Percentiles rank a stretch among this genome's conserved stretches.
Evolutionary conservation across 441 rosid species (phyloP).

Genomic region (Croton setiger): DNA sequence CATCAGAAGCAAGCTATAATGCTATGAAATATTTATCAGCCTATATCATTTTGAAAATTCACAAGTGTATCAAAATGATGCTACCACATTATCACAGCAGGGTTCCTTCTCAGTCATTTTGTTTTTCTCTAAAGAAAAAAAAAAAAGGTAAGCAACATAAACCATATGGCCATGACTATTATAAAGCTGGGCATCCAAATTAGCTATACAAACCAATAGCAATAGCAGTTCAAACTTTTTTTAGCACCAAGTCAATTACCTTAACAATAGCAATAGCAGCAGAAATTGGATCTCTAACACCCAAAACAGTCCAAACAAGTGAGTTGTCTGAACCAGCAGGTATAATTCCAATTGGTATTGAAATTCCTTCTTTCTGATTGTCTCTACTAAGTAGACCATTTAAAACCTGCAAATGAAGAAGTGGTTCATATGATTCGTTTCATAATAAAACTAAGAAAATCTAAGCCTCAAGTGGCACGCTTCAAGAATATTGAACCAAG

Average conservation of each 20-base stretch:
- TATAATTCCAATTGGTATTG: constrained; percentile 95
- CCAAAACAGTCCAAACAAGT: constrained; percentile 96
- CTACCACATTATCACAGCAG: background rate
- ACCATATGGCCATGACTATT: background rate
- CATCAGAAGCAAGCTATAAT: background rate
- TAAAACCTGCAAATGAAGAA: constrained; percentile 60
- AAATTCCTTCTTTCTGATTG: constrained; percentile 95
- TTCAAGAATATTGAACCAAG: background rate
- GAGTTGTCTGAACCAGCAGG: constrained; percentile 99
- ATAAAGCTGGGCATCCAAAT: background rate
- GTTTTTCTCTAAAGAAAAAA: background rate
- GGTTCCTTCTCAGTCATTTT: background rate
- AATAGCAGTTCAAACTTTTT: constrained; percentile 4
- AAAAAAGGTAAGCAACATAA: background rate
- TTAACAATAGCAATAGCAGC: constrained; percentile 92
- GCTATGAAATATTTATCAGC: background rate
- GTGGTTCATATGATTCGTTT: background rate
- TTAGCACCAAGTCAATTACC: constrained; percentile 35
- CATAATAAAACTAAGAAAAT: constrained; percentile 4
- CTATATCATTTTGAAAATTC: background rate
- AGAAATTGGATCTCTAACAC: constrained; percentile 94
- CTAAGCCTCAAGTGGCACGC: background rate
- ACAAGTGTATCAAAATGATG: no score
- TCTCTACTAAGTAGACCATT: constrained; percentile 86
- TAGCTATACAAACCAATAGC: constrained; percentile 5